phyloP scores from a whole-genome alignment of 1,284 basidiomycete species.

The Apiotrichum sp. region DNA sequence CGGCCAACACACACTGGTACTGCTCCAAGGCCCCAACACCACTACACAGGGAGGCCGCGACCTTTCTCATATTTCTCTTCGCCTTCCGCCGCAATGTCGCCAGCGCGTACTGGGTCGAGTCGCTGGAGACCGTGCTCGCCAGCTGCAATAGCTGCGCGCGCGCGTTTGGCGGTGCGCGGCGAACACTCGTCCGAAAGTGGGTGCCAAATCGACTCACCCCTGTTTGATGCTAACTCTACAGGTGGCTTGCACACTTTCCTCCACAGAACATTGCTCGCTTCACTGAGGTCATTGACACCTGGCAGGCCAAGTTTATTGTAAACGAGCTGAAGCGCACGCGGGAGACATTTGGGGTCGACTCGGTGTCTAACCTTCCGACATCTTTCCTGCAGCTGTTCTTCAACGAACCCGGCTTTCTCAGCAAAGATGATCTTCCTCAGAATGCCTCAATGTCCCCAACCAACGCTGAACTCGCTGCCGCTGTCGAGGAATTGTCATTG shows the following conservation, averaged over 20 bases:
- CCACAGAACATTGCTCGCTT: constrained; percentile 47
- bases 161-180: constrained; percentile 59
- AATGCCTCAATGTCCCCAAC: background rate
- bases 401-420: constrained; percentile 59
- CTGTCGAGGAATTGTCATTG: constrained; percentile 47
- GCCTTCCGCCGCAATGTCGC: constrained; percentile 58
- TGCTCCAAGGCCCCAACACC: constrained; percentile 24
- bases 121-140: constrained; percentile 55
- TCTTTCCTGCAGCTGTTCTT: constrained; percentile 61
- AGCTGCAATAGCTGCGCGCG: constrained; percentile 64
- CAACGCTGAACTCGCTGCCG: background rate
- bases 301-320: constrained; percentile 51
- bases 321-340: constrained; percentile 14
- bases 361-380: constrained; percentile 44
- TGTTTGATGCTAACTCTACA: constrained; percentile 8
- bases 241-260: constrained; percentile 44
- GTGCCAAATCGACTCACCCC: constrained; percentile 23
- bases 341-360: constrained; percentile 16
- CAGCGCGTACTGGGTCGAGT: constrained; percentile 54
- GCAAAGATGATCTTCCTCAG: constrained; percentile 35
- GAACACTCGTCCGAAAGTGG: constrained; percentile 46
- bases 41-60: constrained; percentile 52
- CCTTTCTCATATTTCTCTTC: constrained; percentile 70
- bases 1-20: constrained; percentile 32
- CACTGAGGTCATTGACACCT: constrained; percentile 59